Evolutionary conservation across 306 rosid species (phyloP), one percentile per base, ranked within the genome.

Genomic region (Albizia julibrissin): DNA sequence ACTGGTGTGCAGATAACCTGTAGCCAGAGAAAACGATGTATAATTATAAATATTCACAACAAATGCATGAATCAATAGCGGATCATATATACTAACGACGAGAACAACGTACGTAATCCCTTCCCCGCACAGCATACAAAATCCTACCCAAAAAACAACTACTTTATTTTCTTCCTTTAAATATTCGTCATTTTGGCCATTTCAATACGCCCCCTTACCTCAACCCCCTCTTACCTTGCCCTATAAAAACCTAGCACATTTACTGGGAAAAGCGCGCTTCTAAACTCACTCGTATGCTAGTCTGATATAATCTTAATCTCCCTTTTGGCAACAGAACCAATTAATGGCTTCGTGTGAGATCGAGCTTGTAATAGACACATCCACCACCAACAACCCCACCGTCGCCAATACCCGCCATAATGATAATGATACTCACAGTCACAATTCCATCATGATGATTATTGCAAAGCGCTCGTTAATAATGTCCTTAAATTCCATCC

Each of bases 351-450:
- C 9, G 72, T 49, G 79, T 7, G 79, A 86, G 79, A 76, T 80
- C 72, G 82, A 86, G 58, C 31, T 84, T 33, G 89, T 84, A 12
- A 75, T 88, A 33, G 87, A 82, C 43, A 5, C 74, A 27, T 11
- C 47, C 46, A 27, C 49, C 56, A 5, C 83, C 58, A 19, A 14
- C 56, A 8, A 1, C 49, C n/a, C 47, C 62, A 4, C 54, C 29
- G 22, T 42, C 43, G 19, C 26, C 72, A 14, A 37, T 34, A 59
- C 5, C 26, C 56, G 6, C 72, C n/a, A 58, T 2, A 15, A 65
- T 31, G 8, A 65, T 64, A 18, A 29, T 3, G 43, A 68, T 44
- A 47, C 7, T 29, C 14, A 21, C n/a, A 58, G 9, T 40, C 37
- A 16, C 14, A 52, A 85, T 73, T 22, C 87, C 37, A 8, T 54